Base-by-base conservation (phyloP, 805 yeast genomes). In the Lachancea cidri region DNA sequence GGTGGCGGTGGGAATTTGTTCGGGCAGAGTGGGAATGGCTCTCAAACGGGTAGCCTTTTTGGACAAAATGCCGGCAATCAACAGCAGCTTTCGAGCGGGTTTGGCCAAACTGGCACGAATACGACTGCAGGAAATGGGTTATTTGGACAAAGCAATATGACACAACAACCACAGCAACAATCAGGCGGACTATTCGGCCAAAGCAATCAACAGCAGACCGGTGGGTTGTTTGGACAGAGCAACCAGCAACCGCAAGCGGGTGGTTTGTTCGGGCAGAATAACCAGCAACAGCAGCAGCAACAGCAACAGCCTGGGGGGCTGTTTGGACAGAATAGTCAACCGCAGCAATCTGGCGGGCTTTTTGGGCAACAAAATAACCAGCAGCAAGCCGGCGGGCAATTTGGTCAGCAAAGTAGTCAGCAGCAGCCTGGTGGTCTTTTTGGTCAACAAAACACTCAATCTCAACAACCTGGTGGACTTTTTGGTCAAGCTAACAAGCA, bases 191-290 rank as follows among this genome's bases (percentile, higher is more conserved):
- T 33, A 4, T 39, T 39, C 16, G 43, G 43, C 3, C 43, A 39
- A 11, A 22, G 11, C 27, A 22, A 11, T 22, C 24, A 45, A 41
- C 33, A 36, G 37, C 25, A 33, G 20, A 45, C 44, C 22, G 61
- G 56, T 20, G 62, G 67, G 2, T 54, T 67, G 16, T 68, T 74
- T 60, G 77, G 79, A 24, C 46, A 64, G 38, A 53, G 43, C 22
- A 41, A 31, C 33, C 29, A 5, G 13, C 35, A 35, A 20, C 38
- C 16, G 33, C 38, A 15, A 33, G 40, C 49, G 5, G 38, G 65
- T 24, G 70, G 71, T 4, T 48, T 67, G 27, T 57, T 57, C 39
- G 63, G 63, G n/a, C 52, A 51, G 34, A 48, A 44, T 37, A 38
- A 36, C 16, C 39, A 29, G 20, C 35, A 29, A 30, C 24, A 29